A percentile compares a stretch with the other conserved stretches of the same genome.
Evolutionary conservation across 306 rosid species (phyloP).

Genomic region (Hylodesmum podocarpum): DNA sequence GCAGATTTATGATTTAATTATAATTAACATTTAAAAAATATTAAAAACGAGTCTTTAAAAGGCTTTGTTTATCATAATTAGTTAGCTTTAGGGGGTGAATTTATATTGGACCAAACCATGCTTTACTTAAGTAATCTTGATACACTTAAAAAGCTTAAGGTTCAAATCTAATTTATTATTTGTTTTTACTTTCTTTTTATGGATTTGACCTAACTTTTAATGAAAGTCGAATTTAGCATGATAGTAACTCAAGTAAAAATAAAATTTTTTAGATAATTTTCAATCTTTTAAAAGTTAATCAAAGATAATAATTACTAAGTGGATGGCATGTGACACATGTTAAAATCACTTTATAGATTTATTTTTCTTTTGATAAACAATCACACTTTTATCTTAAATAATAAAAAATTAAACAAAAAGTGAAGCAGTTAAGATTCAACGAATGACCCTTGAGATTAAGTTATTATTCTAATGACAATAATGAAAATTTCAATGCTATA

Average conservation of each 20-base stretch:
- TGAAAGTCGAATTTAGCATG: no score
- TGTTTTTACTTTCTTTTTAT: no score
- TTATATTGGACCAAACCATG: no score
- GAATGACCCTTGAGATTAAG: neutral
- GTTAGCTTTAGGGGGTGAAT: neutral
- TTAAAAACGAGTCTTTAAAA: neutral
- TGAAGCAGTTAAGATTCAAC: neutral
- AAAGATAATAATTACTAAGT: neutral
- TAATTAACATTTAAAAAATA: neutral
- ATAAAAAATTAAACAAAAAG: neutral
- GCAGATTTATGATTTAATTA: neutral
- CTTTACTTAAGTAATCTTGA: no score
- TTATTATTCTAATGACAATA: no score
- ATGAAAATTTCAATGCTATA: no score
- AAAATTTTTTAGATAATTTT: no score
- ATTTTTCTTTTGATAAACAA: neutral
- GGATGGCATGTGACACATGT: neutral
- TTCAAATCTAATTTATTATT: no score
- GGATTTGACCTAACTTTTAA: no score
- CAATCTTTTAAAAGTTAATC: neutral
- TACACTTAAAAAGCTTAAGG: no score
- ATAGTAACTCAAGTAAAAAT: no score
- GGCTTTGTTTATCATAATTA: neutral
- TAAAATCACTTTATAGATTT: neutral
- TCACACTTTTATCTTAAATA: neutral